Conservation (phyloP, 2,329 filamentous ascomycete species). For the Aspergillus proliferans region DNA sequence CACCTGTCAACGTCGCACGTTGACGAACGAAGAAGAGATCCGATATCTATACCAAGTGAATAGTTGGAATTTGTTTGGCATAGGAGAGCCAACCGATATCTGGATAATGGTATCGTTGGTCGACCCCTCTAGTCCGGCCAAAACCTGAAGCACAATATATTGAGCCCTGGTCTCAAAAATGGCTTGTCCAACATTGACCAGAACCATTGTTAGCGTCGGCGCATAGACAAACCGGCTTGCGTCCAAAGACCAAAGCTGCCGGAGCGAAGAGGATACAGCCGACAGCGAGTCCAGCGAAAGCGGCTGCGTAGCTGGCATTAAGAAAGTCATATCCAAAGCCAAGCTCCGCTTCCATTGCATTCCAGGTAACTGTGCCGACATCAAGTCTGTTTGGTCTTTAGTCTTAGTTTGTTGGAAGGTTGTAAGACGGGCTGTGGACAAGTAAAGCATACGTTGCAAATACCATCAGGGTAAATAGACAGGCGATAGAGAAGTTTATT, state of each 20-base stretch:
- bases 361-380: slow-evolving; percentile 7
- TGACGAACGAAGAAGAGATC: slow-evolving; percentile 11
- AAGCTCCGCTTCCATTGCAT: slow-evolving; percentile 4
- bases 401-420: background rate
- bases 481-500: slow-evolving; percentile 5
- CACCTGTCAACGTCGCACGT: slow-evolving; percentile 4
- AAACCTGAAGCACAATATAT: slow-evolving; percentile 3
- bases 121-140: slow-evolving; percentile 5
- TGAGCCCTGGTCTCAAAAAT: background rate
- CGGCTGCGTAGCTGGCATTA: slow-evolving; percentile 6
- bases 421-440: no score
- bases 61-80: background rate
- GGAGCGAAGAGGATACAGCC: slow-evolving; percentile 12
- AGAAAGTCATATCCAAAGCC: slow-evolving; percentile 4
- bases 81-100: slow-evolving; percentile 4
- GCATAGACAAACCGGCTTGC: slow-evolving; percentile 3
- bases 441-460: slow-evolving; percentile 3
- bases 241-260: slow-evolving; percentile 6
- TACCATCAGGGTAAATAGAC: slow-evolving; percentile 9
- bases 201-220: slow-evolving; percentile 1
- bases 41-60: slow-evolving; percentile 1
- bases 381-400: slow-evolving; percentile 1
- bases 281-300: slow-evolving; percentile 5
- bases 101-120: slow-evolving; percentile 9
- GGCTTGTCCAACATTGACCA: slow-evolving; percentile 2